Base-by-base conservation (phyloP, 495 filamentous ascomycete genomes). In the Cudoniella acicularis region DNA sequence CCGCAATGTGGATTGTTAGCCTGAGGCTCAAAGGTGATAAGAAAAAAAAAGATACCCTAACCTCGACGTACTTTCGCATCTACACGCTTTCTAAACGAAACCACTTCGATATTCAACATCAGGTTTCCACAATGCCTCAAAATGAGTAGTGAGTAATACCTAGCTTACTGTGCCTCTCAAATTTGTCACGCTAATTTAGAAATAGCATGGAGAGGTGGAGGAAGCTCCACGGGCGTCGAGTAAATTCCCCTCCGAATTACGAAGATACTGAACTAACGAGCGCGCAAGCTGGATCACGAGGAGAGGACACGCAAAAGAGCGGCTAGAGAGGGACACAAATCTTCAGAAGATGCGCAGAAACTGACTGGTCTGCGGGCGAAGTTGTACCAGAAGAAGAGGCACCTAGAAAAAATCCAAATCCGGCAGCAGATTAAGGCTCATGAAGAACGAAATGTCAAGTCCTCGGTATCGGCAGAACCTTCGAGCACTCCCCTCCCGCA, bases 391-490 rank as follows among this genome's bases (percentile, higher is more conserved):
- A 89, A 96, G 80, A 89, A 94, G 83, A 83, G 95, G 45, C 90
- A 92, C 75, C 83, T 88, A 67, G 90, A 98, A 77, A 99, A 99
- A 87, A 98, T 99, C 72, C 92, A 97, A 84, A 93, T 98, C 89
- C 88, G 89, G 74, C 96, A 98, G 83, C 79, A 85, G 67, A 96
- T 98, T 83, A 88, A 87, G 73, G 87, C 88, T 57, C 89, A 93
- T 22, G 43, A n/a, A 46, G 30, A 46, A 21, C 13, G 18, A 16
- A 21, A 16, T 6, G 43, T 46, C 43, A 16, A 46, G 17, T 46
- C 43, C 8, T 77, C 42, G 8, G 42, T 23, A 18, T 1, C 27
- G 18, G 30, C 10, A 18, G 42, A 61, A 25, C 51, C 27, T 20
- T 61, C 42, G 30, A 47, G 30, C 40, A 46, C 57, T 21, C 36